Evolutionary conservation across 1,139 yeast genomes (phyloP).

Genomic region (Candida sanyaensis): DNA sequence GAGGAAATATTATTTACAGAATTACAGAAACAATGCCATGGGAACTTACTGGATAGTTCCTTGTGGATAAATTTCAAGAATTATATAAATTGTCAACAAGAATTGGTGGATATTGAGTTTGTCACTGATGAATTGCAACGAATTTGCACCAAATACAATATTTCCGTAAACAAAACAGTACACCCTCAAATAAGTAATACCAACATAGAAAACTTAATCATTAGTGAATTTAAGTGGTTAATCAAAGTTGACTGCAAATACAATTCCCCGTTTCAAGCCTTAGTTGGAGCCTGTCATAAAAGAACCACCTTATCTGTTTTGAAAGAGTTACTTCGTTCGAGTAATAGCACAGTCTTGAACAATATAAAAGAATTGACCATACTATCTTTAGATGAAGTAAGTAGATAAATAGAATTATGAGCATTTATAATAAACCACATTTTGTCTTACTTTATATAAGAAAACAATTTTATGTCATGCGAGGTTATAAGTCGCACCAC

Average conservation of each 20-base stretch:
- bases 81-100: conserved; percentile 1
- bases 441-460: too few relatives aligned
- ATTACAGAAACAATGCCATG: conserved; percentile 5
- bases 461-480: neutral
- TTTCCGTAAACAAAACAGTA: neutral
- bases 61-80: conserved; percentile 29
- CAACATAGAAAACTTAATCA: conserved; percentile 5
- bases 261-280: conserved; percentile 13
- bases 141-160: neutral
- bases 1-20: conserved; percentile 1
- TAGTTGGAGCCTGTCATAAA: conserved; percentile 1
- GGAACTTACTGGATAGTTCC: conserved; percentile 27
- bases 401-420: neutral
- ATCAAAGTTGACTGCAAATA: conserved; percentile 14
- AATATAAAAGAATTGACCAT: neutral
- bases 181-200: neutral
- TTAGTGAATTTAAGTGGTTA: conserved; percentile 16
- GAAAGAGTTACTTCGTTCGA: neutral
- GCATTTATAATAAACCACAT: too few relatives aligned
- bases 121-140: conserved; percentile 7
- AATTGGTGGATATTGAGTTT: neutral
- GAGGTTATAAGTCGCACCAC: neutral
- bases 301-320: neutral
- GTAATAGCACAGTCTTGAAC: neutral
- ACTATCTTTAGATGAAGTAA: neutral